Conservation (phyloP, 2,329 filamentous ascomycete species). For the Exophiala bonariae region DNA sequence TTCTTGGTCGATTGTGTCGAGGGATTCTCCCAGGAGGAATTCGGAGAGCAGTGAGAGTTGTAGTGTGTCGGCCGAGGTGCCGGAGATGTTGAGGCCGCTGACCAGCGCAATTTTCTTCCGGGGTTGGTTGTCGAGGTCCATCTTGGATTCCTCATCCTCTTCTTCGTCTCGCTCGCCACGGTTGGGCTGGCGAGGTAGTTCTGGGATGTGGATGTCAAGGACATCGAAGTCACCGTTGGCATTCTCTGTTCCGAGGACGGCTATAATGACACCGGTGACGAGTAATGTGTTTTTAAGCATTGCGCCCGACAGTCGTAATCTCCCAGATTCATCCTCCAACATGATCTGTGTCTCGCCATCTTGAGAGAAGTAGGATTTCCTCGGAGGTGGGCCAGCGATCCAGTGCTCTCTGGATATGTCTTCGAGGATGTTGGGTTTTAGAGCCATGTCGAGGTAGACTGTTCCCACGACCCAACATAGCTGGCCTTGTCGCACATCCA, state of each 20-base stretch:
- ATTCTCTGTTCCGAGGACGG: constrained; percentile 94
- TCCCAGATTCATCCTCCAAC: constrained; percentile 93
- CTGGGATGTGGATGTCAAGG: constrained; percentile 83
- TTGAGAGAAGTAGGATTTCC: constrained; percentile 72
- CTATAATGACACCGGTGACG: constrained; percentile 90
- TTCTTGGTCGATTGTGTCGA: constrained; percentile 60
- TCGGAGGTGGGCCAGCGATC: constrained; percentile 77
- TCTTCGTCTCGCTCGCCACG: constrained; percentile 71
- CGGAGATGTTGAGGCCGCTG: constrained; percentile 82
- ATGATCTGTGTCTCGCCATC: constrained; percentile 69
- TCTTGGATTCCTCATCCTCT: constrained; percentile 38
- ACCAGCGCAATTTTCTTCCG: constrained; percentile 80
- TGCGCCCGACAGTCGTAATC: constrained; percentile 74
- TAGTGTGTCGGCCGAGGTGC: constrained; percentile 71
- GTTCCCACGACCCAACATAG: constrained; percentile 95
- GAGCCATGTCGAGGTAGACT: constrained; percentile 93
- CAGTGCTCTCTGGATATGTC: constrained; percentile 96
- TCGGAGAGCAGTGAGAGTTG: constrained; percentile 78
- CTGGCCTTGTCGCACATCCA: constrained; percentile 93
- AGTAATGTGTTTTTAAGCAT: constrained; percentile 68
- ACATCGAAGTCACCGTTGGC: constrained; percentile 89
- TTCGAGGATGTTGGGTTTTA: constrained; percentile 94
- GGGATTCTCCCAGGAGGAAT: constrained; percentile 80
- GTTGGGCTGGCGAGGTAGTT: constrained; percentile 76
- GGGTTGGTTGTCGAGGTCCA: constrained; percentile 23